Percentiles rank a stretch among this genome's conserved stretches.
These are phyloP conservation scores for Eustoma russellianum DNA, from an alignment of 257 asterid species.

Conservation along the genomic window DNA sequence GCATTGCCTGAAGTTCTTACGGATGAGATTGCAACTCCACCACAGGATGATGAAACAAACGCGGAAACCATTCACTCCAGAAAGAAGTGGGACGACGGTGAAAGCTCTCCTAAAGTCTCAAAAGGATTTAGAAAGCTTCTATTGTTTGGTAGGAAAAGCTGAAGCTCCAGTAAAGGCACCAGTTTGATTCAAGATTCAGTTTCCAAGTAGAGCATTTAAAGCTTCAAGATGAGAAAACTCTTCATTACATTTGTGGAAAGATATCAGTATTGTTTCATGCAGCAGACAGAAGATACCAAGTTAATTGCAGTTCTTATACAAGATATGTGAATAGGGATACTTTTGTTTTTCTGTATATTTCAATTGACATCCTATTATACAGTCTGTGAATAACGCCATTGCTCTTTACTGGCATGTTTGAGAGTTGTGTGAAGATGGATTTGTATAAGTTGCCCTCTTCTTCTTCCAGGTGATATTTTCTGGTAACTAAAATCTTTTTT, in stretches of 20 bases:
- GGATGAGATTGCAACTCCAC: conserved; percentile 37
- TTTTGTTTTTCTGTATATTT: conserved; percentile 3
- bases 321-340: conserved; percentile 3
- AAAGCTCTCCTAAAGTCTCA: conserved; percentile 44
- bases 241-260: conserved; percentile 10
- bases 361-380: neutral
- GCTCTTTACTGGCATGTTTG: neutral
- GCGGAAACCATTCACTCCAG: conserved; percentile 30
- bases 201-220: neutral
- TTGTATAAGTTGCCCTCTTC: too few relatives aligned
- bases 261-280: conserved; percentile 2
- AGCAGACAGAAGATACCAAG: neutral
- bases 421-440: neutral
- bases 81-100: conserved; percentile 63
- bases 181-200: neutral
- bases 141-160: conserved; percentile 49
- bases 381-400: neutral
- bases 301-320: conserved; percentile 3
- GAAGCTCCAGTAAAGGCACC: conserved; percentile 12
- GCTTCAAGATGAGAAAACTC: neutral
- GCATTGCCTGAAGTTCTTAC: conserved; percentile 28
- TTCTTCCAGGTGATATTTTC: too few relatives aligned
- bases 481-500: too few relatives aligned
- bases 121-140: conserved; percentile 72
- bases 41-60: conserved; percentile 26